phyloP scores from a whole-genome alignment of 2,329 filamentous ascomycete species.

The Aureobasidium musti region DNA sequence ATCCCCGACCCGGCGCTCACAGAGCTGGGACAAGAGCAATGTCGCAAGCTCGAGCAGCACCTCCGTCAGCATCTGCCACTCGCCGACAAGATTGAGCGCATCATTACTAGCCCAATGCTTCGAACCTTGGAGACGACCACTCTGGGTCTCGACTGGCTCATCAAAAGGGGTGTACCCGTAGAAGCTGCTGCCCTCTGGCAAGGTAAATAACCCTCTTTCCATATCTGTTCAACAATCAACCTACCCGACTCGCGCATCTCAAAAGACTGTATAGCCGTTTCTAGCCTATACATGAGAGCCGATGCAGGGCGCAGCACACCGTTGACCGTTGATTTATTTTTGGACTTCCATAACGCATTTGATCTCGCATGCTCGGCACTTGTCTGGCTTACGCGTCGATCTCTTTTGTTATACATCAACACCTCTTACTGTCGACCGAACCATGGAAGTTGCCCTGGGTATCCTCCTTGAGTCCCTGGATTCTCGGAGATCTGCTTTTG shows the following conservation, averaged over 20 bases:
- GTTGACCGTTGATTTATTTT: slow-evolving; percentile 22
- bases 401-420: neutral
- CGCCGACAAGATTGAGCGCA: slow-evolving; percentile 52
- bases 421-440: neutral
- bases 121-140: slow-evolving; percentile 66
- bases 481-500: neutral
- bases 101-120: slow-evolving; percentile 66
- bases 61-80: slow-evolving; percentile 43
- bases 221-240: neutral
- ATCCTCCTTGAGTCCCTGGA: neutral
- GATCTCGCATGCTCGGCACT: slow-evolving; percentile 4
- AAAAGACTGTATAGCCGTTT: slow-evolving; percentile 24
- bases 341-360: neutral
- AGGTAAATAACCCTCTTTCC: slow-evolving; percentile 46
- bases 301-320: slow-evolving; percentile 22
- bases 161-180: slow-evolving; percentile 57
- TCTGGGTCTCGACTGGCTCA: slow-evolving; percentile 60
- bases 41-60: slow-evolving; percentile 44
- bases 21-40: slow-evolving; percentile 47
- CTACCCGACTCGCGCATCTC: neutral
- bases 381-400: neutral
- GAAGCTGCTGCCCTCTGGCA: slow-evolving; percentile 66
- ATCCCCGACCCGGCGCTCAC: slow-evolving; percentile 49
- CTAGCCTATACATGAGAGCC: slow-evolving; percentile 15
- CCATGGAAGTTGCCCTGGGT: neutral